phyloP scores from a whole-genome alignment of 2,329 filamentous ascomycete species.

The Colletotrichum sp. region DNA sequence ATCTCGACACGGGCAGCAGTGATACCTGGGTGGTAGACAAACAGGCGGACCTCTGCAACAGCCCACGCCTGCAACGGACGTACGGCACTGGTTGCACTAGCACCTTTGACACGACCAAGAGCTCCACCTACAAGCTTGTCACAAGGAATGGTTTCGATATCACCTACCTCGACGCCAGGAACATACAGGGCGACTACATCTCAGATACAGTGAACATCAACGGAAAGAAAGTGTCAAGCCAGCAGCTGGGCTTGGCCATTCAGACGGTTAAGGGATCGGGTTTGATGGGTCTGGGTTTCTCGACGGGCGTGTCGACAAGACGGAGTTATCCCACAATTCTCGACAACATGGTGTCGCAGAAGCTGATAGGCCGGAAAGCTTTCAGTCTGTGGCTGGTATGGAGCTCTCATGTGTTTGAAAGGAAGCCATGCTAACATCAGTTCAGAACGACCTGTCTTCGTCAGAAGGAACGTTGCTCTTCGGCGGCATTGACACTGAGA shows the following conservation, averaged over 20 bases:
- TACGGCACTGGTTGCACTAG: slow-evolving; percentile 20
- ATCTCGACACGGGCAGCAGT: slow-evolving; percentile 72
- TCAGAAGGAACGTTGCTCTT: slow-evolving; percentile 73
- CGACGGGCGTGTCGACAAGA: slow-evolving; percentile 49
- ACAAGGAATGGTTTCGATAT: slow-evolving; percentile 57
- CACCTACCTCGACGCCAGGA: slow-evolving; percentile 62
- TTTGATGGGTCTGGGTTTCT: slow-evolving; percentile 64
- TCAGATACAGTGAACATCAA: slow-evolving; percentile 59
- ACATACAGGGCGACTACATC: slow-evolving; percentile 61
- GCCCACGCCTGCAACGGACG: neutral
- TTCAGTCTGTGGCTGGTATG: slow-evolving; percentile 70
- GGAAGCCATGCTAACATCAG: slow-evolving; percentile 31
- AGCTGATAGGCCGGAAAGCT: slow-evolving; percentile 64
- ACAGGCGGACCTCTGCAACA: slow-evolving; percentile 15
- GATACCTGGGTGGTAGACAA: slow-evolving; percentile 62
- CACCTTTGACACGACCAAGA: slow-evolving; percentile 45
- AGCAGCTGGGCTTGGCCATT: slow-evolving; percentile 61
- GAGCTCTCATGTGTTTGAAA: neutral
- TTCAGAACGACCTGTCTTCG: slow-evolving; percentile 46
- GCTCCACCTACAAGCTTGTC: slow-evolving; percentile 52
- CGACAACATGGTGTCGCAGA: slow-evolving; percentile 65
- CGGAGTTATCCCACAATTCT: slow-evolving; percentile 62
- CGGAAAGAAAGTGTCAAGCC: slow-evolving; percentile 46
- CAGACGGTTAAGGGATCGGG: slow-evolving; percentile 55
- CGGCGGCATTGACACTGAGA: slow-evolving; percentile 72